Conservation (phyloP, 495 filamentous ascomycete species). For the Xylaria scruposa region DNA sequence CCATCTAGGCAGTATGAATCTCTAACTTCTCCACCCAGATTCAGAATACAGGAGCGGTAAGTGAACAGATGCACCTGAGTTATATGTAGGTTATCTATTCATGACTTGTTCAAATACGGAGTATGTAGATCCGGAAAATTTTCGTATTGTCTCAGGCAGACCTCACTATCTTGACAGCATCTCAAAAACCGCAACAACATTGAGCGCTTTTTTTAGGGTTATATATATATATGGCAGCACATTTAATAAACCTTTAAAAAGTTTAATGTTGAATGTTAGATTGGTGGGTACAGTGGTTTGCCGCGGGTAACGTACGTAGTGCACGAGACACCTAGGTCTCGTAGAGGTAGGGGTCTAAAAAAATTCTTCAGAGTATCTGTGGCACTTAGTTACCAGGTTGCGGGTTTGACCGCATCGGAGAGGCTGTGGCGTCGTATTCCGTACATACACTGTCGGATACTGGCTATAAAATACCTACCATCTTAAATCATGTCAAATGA, state of each 20-base stretch:
- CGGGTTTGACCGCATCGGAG: not conserved
- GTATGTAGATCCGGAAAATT: not conserved
- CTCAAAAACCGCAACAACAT: not conserved
- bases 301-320: not conserved
- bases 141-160: not conserved
- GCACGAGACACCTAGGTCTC: not conserved
- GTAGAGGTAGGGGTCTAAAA: no score
- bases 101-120: not conserved
- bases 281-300: not conserved
- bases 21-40: not conserved
- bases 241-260: not conserved
- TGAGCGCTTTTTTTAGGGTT: not conserved
- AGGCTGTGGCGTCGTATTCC: not conserved
- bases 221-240: not conserved
- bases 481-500: no score
- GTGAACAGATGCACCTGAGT: not conserved
- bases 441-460: no score
- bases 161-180: not conserved
- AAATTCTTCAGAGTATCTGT: no score
- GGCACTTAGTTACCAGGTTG: no score
- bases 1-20: not conserved
- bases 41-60: not conserved
- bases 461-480: no score
- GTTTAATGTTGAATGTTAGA: not conserved
- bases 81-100: not conserved